Percentiles rank a stretch among this genome's conserved stretches.
These are phyloP conservation scores for Clonostachys chloroleuca DNA, from an alignment of 2,329 filamentous ascomycete genomes.

Conservation along the genomic window DNA sequence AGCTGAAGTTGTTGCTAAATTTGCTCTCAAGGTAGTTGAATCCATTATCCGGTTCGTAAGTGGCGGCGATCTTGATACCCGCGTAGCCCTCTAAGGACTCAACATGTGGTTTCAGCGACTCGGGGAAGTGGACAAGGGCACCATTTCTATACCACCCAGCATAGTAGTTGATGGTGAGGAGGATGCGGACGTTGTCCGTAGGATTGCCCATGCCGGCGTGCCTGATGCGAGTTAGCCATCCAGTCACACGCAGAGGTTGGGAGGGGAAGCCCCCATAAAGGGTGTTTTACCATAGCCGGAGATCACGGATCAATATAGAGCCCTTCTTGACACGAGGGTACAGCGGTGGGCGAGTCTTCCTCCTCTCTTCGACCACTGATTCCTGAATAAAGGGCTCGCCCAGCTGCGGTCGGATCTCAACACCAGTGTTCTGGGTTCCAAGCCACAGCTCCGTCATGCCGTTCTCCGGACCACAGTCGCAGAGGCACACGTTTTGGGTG, in stretches of 20 bases:
- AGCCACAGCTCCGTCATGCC: constrained; percentile 11
- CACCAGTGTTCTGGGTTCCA: constrained; percentile 5
- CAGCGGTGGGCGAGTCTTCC: constrained; percentile 3
- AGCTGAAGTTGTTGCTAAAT: constrained; percentile 17
- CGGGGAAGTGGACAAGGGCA: constrained; percentile 3
- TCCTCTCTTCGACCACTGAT: not conserved
- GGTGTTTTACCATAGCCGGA: constrained; percentile 7
- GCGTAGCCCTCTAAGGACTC: constrained; percentile 4
- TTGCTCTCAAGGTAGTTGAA: constrained; percentile 13
- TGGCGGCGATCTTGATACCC: constrained; percentile 3
- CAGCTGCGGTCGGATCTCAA: not conserved
- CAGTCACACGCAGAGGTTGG: too few relatives aligned
- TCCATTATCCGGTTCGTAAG: constrained; percentile 10
- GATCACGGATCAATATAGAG: constrained; percentile 8
- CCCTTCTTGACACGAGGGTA: constrained; percentile 8
- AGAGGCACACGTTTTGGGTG: constrained; percentile 1
- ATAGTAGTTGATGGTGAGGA: constrained; percentile 10
- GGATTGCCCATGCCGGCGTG: constrained; percentile 10
- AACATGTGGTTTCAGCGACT: constrained; percentile 3
- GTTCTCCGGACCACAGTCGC: constrained; percentile 7
- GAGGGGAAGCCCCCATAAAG: too few relatives aligned
- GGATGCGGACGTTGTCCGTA: constrained; percentile 6
- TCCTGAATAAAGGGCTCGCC: constrained; percentile 4
- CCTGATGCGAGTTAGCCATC: not conserved
- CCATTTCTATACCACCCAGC: constrained; percentile 7